These are phyloP conservation scores for Penicillium janthinellum DNA, from an alignment of 2,329 filamentous ascomycete genomes.

Conservation along the genomic window DNA sequence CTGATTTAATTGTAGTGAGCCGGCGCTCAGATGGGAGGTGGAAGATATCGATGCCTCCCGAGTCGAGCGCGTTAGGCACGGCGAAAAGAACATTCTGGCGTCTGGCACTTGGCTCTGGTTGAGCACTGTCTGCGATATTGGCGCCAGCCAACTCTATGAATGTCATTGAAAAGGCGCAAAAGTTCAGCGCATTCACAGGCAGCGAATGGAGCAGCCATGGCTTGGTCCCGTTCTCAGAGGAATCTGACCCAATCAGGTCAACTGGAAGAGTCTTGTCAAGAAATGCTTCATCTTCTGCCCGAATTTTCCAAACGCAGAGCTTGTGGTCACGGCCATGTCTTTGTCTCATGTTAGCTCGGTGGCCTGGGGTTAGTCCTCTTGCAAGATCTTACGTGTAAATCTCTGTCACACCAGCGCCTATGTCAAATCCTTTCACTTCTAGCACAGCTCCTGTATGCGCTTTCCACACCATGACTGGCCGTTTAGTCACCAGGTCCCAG, in stretches of 20 bases:
- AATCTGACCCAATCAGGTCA: conserved; percentile 54
- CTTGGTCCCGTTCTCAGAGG: conserved; percentile 51
- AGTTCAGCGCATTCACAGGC: conserved; percentile 90
- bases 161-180: conserved; percentile 64
- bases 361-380: neutral
- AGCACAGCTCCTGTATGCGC: conserved; percentile 79
- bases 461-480: conserved; percentile 81
- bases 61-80: conserved; percentile 75
- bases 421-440: conserved; percentile 67
- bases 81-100: conserved; percentile 62
- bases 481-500: conserved; percentile 82
- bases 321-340: conserved; percentile 91
- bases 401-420: conserved; percentile 51
- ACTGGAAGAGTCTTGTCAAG: conserved; percentile 72
- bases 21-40: conserved; percentile 74
- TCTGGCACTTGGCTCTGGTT: conserved; percentile 26
- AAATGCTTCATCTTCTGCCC: conserved; percentile 57
- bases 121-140: conserved; percentile 6
- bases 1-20: conserved; percentile 59
- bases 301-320: conserved; percentile 80
- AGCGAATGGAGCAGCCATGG: conserved; percentile 87
- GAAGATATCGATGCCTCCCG: conserved; percentile 81
- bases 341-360: conserved; percentile 17
- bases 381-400: conserved; percentile 72
- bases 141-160: conserved; percentile 25